Evolutionary conservation across 192 early-diverging fungal genomes (phyloP).

Genomic region (Kappamyces sp.): DNA sequence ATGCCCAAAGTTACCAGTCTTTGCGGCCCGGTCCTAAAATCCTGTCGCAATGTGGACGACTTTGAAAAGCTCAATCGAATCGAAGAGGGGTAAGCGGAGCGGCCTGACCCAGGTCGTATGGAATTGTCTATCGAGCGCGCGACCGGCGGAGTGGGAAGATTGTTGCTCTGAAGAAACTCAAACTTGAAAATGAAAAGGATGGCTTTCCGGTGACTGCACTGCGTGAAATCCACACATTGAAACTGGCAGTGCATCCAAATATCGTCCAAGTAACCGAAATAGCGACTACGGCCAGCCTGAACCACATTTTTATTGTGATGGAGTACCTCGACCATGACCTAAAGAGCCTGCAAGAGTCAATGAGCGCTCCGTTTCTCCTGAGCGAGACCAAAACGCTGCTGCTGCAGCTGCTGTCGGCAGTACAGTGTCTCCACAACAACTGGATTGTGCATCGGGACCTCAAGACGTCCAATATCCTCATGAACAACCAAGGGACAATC

Average conservation of each 20-base stretch:
- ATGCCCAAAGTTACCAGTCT: slow-evolving; percentile 21
- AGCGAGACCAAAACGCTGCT: slow-evolving; percentile 67
- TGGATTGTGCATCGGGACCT: slow-evolving; percentile 58
- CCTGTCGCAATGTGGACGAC: slow-evolving; percentile 70
- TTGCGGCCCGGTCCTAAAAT: slow-evolving; percentile 40
- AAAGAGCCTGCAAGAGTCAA: slow-evolving; percentile 81
- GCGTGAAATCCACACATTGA: slow-evolving; percentile 72
- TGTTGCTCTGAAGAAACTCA: slow-evolving; percentile 71
- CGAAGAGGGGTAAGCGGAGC: no score
- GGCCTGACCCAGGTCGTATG: no score
- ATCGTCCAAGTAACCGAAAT: slow-evolving; percentile 77
- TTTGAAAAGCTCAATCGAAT: slow-evolving; percentile 96
- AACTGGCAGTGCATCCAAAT: slow-evolving; percentile 64
- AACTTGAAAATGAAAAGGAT: slow-evolving; percentile 70
- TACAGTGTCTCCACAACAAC: slow-evolving; percentile 44
- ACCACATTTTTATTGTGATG: slow-evolving; percentile 90
- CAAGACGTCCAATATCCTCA: slow-evolving; percentile 47
- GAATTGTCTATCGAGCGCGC: slow-evolving; percentile 88
- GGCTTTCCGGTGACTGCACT: slow-evolving; percentile 76
- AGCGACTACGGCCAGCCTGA: slow-evolving; percentile 60
- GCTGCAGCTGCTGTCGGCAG: slow-evolving; percentile 44
- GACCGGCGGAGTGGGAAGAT: slow-evolving; percentile 74
- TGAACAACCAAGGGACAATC: slow-evolving; percentile 72
- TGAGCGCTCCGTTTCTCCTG: slow-evolving; percentile 71
- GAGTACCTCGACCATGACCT: slow-evolving; percentile 96